A percentile compares a stretch with the other conserved stretches of the same genome.
These are phyloP conservation scores for Xylaria polymorpha DNA, from an alignment of 2,329 filamentous ascomycete genomes.

Conservation along the genomic window DNA sequence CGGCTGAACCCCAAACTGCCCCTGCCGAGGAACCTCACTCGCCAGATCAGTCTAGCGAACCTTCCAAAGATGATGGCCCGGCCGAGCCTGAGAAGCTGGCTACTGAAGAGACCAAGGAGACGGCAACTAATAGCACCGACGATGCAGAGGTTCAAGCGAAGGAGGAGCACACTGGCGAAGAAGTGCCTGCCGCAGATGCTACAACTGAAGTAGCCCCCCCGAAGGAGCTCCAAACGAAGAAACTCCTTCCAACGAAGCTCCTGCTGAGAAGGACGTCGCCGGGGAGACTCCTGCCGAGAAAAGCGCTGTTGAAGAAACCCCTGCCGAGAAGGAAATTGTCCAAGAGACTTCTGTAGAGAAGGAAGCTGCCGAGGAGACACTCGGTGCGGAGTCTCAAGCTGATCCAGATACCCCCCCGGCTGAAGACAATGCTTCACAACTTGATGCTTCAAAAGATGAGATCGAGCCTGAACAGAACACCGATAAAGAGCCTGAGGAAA, in stretches of 20 bases:
- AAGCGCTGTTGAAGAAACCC: too few relatives aligned
- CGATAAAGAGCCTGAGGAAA: constrained; percentile 19
- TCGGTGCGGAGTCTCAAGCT: background rate
- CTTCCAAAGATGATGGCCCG: background rate
- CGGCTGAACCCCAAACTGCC: constrained; percentile 10
- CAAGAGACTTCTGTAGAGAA: background rate
- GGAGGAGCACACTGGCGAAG: constrained; percentile 14
- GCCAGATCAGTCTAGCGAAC: constrained; percentile 9
- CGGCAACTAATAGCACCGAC: background rate
- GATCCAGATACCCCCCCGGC: background rate
- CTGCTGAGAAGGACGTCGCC: background rate
- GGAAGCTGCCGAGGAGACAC: background rate
- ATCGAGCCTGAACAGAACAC: constrained; percentile 33
- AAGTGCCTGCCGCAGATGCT: background rate
- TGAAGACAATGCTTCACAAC: background rate
- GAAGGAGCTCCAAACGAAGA: background rate
- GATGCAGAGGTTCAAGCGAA: constrained; percentile 3
- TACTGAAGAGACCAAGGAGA: background rate
- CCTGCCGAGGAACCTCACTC: constrained; percentile 15
- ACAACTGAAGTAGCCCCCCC: constrained; percentile 8
- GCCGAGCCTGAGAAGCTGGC: constrained; percentile 16
- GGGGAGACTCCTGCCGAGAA: background rate
- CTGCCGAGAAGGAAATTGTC: background rate
- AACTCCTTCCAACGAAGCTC: background rate
- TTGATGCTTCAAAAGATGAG: constrained; percentile 33